Evolutionary conservation across 192 early-diverging fungal species (phyloP).

Genomic region (Linnemannia elongata): DNA sequence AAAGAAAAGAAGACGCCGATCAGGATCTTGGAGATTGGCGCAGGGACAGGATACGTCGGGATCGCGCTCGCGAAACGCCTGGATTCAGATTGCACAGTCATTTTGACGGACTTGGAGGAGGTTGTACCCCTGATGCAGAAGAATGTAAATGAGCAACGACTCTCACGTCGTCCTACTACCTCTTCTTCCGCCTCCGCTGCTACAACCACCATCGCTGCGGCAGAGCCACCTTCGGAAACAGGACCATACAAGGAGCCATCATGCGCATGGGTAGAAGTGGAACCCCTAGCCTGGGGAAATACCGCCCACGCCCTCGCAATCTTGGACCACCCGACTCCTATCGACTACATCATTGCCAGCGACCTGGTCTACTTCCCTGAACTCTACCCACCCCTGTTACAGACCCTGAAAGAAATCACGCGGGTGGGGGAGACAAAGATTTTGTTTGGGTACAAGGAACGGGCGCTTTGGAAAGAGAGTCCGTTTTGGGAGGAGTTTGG

Average conservation of each 20-base stretch:
- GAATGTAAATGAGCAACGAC: constrained; percentile 37
- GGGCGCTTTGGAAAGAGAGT: constrained; percentile 60
- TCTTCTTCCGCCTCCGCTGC: not conserved
- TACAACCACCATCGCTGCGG: not conserved
- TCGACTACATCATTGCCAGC: constrained; percentile 63
- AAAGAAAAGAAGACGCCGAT: not conserved
- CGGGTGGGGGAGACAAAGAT: constrained; percentile 40
- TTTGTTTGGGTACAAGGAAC: constrained; percentile 67
- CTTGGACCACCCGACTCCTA: constrained; percentile 20
- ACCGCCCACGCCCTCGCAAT: constrained; percentile 24
- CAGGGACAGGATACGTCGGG: constrained; percentile 67
- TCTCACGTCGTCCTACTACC: not conserved
- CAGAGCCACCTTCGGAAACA: not conserved
- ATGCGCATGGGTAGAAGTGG: constrained; percentile 36
- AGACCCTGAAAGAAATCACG: constrained; percentile 60
- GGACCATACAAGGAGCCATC: not conserved
- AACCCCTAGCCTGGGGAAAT: constrained; percentile 63
- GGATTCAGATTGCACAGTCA: constrained; percentile 35
- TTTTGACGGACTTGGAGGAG: constrained; percentile 63
- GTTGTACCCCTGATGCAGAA: constrained; percentile 61
- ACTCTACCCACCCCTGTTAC: constrained; percentile 53
- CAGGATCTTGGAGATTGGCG: constrained; percentile 65
- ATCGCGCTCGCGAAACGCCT: constrained; percentile 60
- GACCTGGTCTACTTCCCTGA: constrained; percentile 70
- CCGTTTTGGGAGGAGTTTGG: constrained; percentile 70